These are phyloP conservation scores for Phytophthora quininea DNA, from an alignment of 352 stramenopile species.

Conservation along the genomic window DNA sequence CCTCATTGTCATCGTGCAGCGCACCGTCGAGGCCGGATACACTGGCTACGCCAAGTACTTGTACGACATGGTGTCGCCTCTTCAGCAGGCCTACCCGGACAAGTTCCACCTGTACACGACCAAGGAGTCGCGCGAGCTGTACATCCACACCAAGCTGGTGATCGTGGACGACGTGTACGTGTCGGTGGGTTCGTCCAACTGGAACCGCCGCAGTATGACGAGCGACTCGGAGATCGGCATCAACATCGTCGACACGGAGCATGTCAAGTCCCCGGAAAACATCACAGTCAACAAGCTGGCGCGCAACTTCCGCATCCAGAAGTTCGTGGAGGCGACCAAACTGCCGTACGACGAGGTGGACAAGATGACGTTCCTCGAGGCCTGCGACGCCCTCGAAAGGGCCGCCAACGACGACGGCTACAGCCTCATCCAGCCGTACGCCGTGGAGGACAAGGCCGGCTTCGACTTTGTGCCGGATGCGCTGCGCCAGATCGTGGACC, in stretches of 20 bases:
- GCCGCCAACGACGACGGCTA: slow-evolving; percentile 29
- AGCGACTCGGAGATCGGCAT: slow-evolving; percentile 70
- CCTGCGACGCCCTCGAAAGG: slow-evolving; percentile 32
- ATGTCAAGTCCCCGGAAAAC: no score
- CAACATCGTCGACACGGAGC: slow-evolving; percentile 59
- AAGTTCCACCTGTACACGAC: slow-evolving; percentile 70
- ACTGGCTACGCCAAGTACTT: slow-evolving; percentile 72
- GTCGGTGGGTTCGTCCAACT: slow-evolving; percentile 90
- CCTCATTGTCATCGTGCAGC: slow-evolving; percentile 62
- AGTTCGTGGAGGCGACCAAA: slow-evolving; percentile 58
- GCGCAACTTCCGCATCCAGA: slow-evolving; percentile 55
- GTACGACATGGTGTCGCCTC: slow-evolving; percentile 64
- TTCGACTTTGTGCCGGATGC: slow-evolving; percentile 45
- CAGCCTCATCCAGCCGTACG: slow-evolving; percentile 46
- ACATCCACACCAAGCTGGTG: slow-evolving; percentile 83
- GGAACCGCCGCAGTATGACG: slow-evolving; percentile 90
- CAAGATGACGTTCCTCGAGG: slow-evolving; percentile 38
- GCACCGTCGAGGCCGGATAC: slow-evolving; percentile 35
- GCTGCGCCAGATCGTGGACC: slow-evolving; percentile 47
- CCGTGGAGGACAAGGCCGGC: slow-evolving; percentile 32
- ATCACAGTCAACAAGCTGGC: slow-evolving; percentile 51
- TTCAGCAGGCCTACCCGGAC: slow-evolving; percentile 53
- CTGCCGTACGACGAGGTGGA: slow-evolving; percentile 42
- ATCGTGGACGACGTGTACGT: slow-evolving; percentile 87
- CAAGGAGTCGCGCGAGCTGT: slow-evolving; percentile 54